These are phyloP conservation scores for Ochromonas danica DNA, from an alignment of 108 stramenopile species.

Conservation along the genomic window DNA sequence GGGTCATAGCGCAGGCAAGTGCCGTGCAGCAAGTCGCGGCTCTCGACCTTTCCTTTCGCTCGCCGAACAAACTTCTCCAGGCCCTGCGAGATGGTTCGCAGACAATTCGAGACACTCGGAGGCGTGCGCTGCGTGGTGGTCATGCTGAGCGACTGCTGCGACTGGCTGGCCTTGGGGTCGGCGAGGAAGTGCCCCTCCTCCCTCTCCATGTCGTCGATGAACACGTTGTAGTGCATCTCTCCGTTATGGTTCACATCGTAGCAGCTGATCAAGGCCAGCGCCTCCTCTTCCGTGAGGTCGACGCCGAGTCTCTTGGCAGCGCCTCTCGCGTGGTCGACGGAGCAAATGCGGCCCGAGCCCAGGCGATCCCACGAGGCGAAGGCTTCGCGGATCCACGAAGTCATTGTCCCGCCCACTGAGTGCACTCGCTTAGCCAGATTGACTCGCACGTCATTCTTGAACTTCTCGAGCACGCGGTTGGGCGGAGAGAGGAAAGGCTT, in stretches of 20 bases:
- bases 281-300: neutral
- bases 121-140: constrained; percentile 1
- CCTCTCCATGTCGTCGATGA: neutral
- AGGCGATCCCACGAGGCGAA: constrained; percentile 30
- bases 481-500: constrained; percentile 22
- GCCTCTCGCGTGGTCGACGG: neutral
- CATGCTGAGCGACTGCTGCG: neutral
- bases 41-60: neutral
- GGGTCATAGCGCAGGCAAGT: neutral
- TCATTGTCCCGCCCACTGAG: constrained; percentile 1
- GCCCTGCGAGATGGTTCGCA: neutral
- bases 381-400: constrained; percentile 27
- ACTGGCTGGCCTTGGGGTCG: neutral
- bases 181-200: neutral
- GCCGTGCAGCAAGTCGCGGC: constrained; percentile 6
- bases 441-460: neutral
- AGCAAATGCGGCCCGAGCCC: neutral
- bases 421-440: neutral
- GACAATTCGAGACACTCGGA: neutral
- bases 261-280: neutral
- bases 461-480: constrained; percentile 7
- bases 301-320: constrained; percentile 1
- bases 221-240: neutral
- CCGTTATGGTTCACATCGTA: neutral
- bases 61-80: neutral